Evolutionary conservation across 2,329 filamentous ascomycete genomes (phyloP).

Genomic region (Graphium sp.): DNA sequence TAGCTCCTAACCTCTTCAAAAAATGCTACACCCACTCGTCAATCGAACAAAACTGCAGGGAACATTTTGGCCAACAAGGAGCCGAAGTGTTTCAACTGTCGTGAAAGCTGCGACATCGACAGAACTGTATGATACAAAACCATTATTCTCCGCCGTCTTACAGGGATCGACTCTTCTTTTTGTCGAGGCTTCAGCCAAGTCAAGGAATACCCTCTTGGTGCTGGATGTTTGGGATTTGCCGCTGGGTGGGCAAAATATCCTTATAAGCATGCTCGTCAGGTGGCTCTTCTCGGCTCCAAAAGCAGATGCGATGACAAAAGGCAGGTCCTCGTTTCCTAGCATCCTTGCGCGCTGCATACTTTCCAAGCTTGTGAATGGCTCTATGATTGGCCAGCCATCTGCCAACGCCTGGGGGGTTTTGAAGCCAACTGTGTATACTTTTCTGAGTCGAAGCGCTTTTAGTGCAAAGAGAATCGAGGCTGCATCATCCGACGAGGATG

Average conservation of each 20-base stretch:
- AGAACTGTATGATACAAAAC: slow-evolving; percentile 65
- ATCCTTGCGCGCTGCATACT: slow-evolving; percentile 35
- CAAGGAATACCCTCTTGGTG: slow-evolving; percentile 55
- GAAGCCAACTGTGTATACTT: slow-evolving; percentile 76
- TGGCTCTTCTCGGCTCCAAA: slow-evolving; percentile 64
- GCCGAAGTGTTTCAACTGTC: slow-evolving; percentile 62
- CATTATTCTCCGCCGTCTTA: slow-evolving; percentile 49
- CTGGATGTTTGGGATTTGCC: slow-evolving; percentile 13
- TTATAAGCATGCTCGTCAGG: slow-evolving; percentile 60
- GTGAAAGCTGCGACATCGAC: slow-evolving; percentile 73
- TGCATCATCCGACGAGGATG: slow-evolving; percentile 57
- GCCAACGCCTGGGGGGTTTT: slow-evolving; percentile 43
- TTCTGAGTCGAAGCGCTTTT: slow-evolving; percentile 56
- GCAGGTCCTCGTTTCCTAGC: slow-evolving; percentile 34
- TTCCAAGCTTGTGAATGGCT: slow-evolving; percentile 65
- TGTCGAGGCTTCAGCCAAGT: slow-evolving; percentile 50
- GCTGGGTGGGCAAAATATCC: slow-evolving; percentile 59
- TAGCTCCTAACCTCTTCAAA: background rate
- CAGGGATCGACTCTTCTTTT: too few relatives aligned
- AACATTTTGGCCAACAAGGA: slow-evolving; percentile 74
- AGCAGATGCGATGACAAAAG: slow-evolving; percentile 59
- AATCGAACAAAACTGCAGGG: slow-evolving; percentile 75
- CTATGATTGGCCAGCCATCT: slow-evolving; percentile 45
- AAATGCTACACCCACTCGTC: slow-evolving; percentile 32
- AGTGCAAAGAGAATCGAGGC: slow-evolving; percentile 66